phyloP scores from a whole-genome alignment of 2,329 filamentous ascomycete genomes.

The Paraconiothyrium sp. region DNA sequence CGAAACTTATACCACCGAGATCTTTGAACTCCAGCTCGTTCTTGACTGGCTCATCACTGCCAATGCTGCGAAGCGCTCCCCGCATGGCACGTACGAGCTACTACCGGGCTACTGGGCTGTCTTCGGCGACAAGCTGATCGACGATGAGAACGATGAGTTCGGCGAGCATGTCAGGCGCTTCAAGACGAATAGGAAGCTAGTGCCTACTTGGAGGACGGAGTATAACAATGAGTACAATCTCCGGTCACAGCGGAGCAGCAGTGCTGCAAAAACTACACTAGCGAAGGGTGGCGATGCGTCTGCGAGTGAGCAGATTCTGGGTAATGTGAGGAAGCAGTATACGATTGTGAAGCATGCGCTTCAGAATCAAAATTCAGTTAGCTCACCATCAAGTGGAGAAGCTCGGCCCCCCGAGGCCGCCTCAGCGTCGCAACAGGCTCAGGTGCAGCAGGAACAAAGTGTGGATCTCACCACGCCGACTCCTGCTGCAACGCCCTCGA shows the following conservation, averaged over 20 bases:
- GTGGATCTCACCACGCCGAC: background rate
- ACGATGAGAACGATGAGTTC: constrained; percentile 41
- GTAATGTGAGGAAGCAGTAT: constrained; percentile 34
- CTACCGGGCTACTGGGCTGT: constrained; percentile 40
- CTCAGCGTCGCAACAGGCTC: background rate
- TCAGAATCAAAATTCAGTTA: background rate
- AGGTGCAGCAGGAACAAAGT: background rate
- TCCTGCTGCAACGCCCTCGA: constrained; percentile 3
- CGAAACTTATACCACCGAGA: constrained; percentile 35
- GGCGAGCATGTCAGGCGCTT: constrained; percentile 42
- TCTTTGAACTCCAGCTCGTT: constrained; percentile 46
- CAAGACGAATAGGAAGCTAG: constrained; percentile 28
- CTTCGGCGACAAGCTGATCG: constrained; percentile 43
- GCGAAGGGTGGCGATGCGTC: background rate
- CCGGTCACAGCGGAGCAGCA: constrained; percentile 18
- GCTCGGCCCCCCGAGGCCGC: background rate
- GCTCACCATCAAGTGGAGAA: background rate
- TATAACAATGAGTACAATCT: constrained; percentile 32
- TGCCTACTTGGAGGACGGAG: constrained; percentile 33
- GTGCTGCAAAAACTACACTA: constrained; percentile 4
- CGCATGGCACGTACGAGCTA: constrained; percentile 34
- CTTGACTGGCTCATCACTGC: constrained; percentile 41
- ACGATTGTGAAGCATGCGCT: constrained; percentile 26
- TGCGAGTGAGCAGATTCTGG: constrained; percentile 24
- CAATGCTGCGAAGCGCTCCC: constrained; percentile 32